These are phyloP conservation scores for Vaccinium myrtillus DNA, from an alignment of 148 eudicot species.

Conservation along the genomic window DNA sequence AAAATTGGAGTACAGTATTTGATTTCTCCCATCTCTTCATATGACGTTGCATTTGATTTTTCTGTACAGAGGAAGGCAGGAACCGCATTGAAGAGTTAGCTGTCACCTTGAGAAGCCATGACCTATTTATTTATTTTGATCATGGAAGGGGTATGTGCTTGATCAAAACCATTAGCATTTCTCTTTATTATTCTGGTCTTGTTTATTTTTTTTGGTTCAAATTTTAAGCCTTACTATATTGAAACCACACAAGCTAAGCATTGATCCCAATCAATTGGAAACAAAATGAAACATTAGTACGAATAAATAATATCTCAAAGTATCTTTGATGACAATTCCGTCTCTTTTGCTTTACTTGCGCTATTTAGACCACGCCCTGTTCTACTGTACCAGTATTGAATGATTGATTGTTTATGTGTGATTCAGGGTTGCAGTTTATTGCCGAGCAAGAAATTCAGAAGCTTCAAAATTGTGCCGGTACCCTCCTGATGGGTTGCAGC, in stretches of 20 bases:
- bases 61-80: constrained; percentile 74
- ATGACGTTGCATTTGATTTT: constrained; percentile 1
- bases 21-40: not conserved
- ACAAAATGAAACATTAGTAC: not conserved
- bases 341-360: not conserved
- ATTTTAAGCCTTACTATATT: not conserved
- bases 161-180: not conserved
- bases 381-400: not conserved
- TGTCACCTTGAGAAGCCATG: constrained; percentile 68
- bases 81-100: constrained; percentile 58
- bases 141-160: constrained; percentile 85
- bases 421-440: constrained; percentile 74
- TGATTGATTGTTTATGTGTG: not conserved
- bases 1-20: not conserved
- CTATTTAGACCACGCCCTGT: not conserved
- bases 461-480: constrained; percentile 69
- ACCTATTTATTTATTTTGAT: constrained; percentile 82
- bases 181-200: not conserved
- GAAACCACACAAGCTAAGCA: not conserved
- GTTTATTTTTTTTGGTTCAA: not conserved
- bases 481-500: constrained; percentile 87
- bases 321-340: not conserved
- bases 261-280: not conserved
- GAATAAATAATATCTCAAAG: not conserved
- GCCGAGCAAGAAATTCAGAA: constrained; percentile 66